Percentiles rank a stretch among this genome's conserved stretches.
Conservation (phyloP, 148 eudicot genomes). For the Fagopyrum homotropicum region DNA sequence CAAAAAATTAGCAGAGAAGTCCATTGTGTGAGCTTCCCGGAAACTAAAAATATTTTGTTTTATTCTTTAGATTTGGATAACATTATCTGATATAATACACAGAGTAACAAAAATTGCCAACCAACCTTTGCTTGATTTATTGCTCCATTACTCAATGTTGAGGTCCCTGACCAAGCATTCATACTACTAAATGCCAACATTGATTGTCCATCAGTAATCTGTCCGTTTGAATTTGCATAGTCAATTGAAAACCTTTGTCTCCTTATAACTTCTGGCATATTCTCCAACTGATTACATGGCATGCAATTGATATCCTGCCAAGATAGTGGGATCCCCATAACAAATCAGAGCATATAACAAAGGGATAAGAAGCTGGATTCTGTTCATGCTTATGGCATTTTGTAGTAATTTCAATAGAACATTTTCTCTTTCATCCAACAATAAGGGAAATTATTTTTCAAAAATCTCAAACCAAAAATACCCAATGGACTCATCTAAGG, state of each 20-base stretch:
- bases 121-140: slow-evolving; percentile 57
- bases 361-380: background rate
- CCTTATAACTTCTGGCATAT: slow-evolving; percentile 63
- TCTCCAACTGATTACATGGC: slow-evolving; percentile 72
- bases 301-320: slow-evolving; percentile 95
- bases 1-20: background rate
- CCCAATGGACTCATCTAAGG: background rate
- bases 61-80: background rate
- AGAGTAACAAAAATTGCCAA: slow-evolving; percentile 9
- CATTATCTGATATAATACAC: background rate
- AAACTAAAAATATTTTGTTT: background rate
- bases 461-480: no score
- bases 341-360: background rate
- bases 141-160: slow-evolving; percentile 28
- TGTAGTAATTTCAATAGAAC: background rate
- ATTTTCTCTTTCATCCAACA: background rate
- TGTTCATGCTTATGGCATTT: background rate
- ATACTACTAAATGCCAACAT: slow-evolving; percentile 25
- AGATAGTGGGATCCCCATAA: background rate
- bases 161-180: slow-evolving; percentile 21
- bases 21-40: background rate
- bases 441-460: no score
- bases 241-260: slow-evolving; percentile 36
- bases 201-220: slow-evolving; percentile 30
- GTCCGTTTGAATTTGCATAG: slow-evolving; percentile 32